Evolutionary conservation across 2,329 filamentous ascomycete genomes (phyloP), one percentile per base, ranked within the genome.

Genomic region (Fonsecaea multimorphosa): DNA sequence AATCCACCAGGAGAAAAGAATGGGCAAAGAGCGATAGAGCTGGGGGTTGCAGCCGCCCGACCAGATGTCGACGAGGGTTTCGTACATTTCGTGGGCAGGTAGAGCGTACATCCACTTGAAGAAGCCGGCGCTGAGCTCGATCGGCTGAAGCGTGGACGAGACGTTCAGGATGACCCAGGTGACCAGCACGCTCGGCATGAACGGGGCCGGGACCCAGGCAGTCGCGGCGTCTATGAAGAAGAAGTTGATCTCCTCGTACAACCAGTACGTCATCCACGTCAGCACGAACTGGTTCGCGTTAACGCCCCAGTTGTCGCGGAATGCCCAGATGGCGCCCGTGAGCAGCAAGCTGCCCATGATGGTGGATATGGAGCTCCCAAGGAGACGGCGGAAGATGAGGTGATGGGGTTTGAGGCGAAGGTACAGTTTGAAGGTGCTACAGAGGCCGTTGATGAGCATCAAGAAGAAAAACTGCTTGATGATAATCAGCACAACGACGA

Each of bases 391-490:
- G 32, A 34, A 34, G 32, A 34, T 9, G 11, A 34, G 32, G 32
- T 34, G 32, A 9, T 34, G 32, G 1, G 77, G 71, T 29, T 69
- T 52, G 9, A 80, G 55, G n/a, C 68, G 59, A n/a, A 64, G 67
- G 71, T 78, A 81, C 19, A 82, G 70, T 8, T 77, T 73, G 68
- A 78, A 79, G 51, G 76, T 70, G 4, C 58, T 66, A 54, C 75
- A 77, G 19, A 82, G 73, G 16, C 78, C 79, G 68, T 83, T 83
- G 66, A 83, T 70, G 44, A 76, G 77, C 31, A 79, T 76, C 11
- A 83, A 72, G 68, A 78, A 83, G 75, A 83, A 82, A 73, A 83
- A 83, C 66, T 83, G 77, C 61, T 80, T 78, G 52, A 83, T 77
- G 16, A 83, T 70, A 22, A 80, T 76, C 27, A 83, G 73, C 54